phyloP scores from a whole-genome alignment of 495 filamentous ascomycete genomes.

The Mytilinidion resinicola region DNA sequence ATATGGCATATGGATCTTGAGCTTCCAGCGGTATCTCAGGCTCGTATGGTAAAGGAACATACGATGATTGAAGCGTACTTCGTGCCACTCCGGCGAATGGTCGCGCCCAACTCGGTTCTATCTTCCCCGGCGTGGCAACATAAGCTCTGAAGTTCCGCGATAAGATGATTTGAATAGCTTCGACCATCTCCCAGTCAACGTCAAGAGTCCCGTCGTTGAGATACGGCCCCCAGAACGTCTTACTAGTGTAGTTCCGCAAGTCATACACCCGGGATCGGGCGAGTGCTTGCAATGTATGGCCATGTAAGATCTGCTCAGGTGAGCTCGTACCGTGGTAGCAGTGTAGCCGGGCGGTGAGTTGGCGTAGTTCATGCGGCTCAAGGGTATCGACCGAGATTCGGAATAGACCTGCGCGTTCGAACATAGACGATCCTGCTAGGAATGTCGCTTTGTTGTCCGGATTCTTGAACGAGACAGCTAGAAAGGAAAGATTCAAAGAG shows the following conservation, averaged over 20 bases:
- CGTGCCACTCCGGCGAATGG: constrained; percentile 49
- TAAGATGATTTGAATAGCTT: constrained; percentile 57
- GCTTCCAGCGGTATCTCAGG: constrained; percentile 38
- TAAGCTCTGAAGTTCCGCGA: constrained; percentile 48
- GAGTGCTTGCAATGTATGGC: constrained; percentile 31
- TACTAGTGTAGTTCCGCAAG: constrained; percentile 52
- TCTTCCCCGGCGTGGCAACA: constrained; percentile 36
- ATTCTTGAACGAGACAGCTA: constrained; percentile 32
- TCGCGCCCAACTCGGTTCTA: constrained; percentile 42
- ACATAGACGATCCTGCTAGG: constrained; percentile 46
- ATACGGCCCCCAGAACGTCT: constrained; percentile 58
- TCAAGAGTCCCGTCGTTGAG: constrained; percentile 42
- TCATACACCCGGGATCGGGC: constrained; percentile 60
- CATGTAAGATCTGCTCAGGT: no score
- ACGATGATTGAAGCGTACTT: neutral
- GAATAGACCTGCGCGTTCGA: constrained; percentile 37
- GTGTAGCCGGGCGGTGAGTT: constrained; percentile 58
- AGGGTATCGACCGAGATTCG: constrained; percentile 20
- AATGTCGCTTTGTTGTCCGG: neutral
- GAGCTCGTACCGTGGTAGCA: constrained; percentile 47
- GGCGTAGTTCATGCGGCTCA: constrained; percentile 33
- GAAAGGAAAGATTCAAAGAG: constrained; percentile 32
- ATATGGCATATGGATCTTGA: constrained; percentile 54
- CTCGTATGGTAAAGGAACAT: constrained; percentile 22
- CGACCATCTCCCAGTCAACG: constrained; percentile 67